Percentiles rank a stretch among this genome's conserved stretches.
Evolutionary conservation across 2,329 filamentous ascomycete species (phyloP).

Genomic region (Fusarium compactum): DNA sequence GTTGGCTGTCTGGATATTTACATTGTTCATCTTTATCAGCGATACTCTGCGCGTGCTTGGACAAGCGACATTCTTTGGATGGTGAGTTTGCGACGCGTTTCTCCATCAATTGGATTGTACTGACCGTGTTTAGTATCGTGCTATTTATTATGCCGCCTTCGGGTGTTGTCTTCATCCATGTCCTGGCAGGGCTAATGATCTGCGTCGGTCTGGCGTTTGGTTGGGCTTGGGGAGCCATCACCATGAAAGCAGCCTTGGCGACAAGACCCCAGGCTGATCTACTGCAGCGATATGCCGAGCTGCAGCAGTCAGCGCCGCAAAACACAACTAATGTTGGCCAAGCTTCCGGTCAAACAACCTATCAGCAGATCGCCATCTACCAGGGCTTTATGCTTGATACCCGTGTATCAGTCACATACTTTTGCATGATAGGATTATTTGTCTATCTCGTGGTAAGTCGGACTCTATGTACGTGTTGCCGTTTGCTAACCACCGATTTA

Average conservation of each 20-base stretch:
- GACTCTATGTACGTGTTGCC: accelerated
- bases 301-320: conserved; percentile 27
- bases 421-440: conserved; percentile 38
- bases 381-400: conserved; percentile 37
- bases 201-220: conserved; percentile 24
- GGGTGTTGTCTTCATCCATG: conserved; percentile 39
- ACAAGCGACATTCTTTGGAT: conserved; percentile 27
- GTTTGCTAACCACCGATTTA: not conserved
- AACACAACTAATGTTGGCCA: conserved; percentile 33
- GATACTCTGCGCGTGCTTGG: conserved; percentile 33
- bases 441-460: conserved; percentile 26
- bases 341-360: conserved; percentile 24
- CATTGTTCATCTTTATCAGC: conserved; percentile 35
- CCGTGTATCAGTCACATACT: conserved; percentile 33
- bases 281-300: conserved; percentile 15
- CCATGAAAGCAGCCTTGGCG: conserved; percentile 39
- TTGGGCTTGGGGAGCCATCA: conserved; percentile 38
- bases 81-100: not conserved
- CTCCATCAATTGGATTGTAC: not conserved
- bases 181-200: conserved; percentile 31
- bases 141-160: conserved; percentile 41
- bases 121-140: conserved; percentile 27
- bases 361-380: conserved; percentile 23
- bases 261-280: conserved; percentile 31
- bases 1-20: conserved; percentile 41